Percentiles rank a stretch among this genome's conserved stretches.
Evolutionary conservation across 805 yeast genomes (phyloP).

Genomic region (Candida ulmi): DNA sequence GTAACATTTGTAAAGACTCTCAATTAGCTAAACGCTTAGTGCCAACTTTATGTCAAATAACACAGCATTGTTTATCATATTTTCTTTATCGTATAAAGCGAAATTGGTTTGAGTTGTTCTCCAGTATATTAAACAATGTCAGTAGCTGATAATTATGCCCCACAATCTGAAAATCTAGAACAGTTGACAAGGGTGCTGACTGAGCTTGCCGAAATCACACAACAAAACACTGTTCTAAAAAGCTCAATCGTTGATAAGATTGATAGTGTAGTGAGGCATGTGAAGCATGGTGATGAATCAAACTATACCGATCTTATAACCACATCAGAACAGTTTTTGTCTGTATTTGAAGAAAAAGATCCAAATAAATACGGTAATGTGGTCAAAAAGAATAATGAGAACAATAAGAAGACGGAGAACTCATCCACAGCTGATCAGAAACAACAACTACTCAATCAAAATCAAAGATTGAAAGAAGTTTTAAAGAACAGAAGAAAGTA

Average conservation of each 20-base stretch:
- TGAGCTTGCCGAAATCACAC: constrained; percentile 6
- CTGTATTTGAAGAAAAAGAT: not conserved
- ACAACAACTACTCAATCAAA: constrained; percentile 10
- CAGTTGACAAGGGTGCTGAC: constrained; percentile 11
- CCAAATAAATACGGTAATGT: not conserved
- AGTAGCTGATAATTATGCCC: constrained; percentile 5
- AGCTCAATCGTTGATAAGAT: constrained; percentile 10
- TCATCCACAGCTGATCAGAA: constrained; percentile 2
- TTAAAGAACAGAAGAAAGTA: constrained; percentile 6
- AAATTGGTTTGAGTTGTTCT: too few species aligned
- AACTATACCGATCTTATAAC: constrained; percentile 5
- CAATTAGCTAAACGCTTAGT: too few species aligned
- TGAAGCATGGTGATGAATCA: constrained; percentile 8
- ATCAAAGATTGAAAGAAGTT: constrained; percentile 10
- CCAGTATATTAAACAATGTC: too few species aligned
- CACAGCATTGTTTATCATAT: too few species aligned
- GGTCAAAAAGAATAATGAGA: not conserved
- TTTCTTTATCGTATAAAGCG: too few species aligned
- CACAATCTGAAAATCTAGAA: constrained; percentile 20
- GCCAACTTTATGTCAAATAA: too few species aligned
- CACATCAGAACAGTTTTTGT: constrained; percentile 9
- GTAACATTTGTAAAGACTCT: too few species aligned
- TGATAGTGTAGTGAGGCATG: constrained; percentile 12
- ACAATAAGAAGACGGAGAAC: not conserved
- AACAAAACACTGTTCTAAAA: constrained; percentile 6